These are phyloP conservation scores for Neonectria coccinea DNA, from an alignment of 2,329 filamentous ascomycete genomes.

Conservation along the genomic window DNA sequence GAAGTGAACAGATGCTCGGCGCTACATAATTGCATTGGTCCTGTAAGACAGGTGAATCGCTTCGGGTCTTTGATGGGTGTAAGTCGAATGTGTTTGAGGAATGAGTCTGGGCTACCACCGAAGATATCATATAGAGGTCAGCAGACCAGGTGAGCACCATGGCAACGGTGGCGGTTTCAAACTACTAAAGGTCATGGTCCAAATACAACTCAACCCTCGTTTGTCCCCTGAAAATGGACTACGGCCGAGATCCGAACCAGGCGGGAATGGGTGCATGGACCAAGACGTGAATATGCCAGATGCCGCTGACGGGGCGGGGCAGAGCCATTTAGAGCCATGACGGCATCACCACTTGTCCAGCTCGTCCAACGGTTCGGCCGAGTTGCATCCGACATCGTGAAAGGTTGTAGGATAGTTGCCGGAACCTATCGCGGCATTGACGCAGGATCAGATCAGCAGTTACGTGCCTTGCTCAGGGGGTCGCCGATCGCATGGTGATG, in stretches of 20 bases:
- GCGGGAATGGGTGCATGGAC: neutral
- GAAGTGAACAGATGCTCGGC: no score
- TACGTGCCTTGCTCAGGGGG: neutral
- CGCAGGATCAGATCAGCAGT: neutral
- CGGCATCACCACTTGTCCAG: neutral
- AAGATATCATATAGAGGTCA: no score
- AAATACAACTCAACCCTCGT: no score
- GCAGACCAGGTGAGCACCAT: no score
- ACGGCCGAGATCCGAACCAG: neutral
- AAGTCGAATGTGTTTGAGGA: no score
- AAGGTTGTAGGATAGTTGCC: neutral
- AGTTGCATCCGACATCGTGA: neutral
- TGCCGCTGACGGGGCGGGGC: neutral
- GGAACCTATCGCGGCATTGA: neutral
- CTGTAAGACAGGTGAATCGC: no score
- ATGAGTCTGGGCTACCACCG: no score
- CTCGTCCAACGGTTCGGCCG: neutral
- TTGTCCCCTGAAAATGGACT: neutral
- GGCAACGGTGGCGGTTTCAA: no score
- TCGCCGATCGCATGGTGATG: no score
- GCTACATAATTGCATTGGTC: no score
- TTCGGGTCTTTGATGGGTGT: no score
- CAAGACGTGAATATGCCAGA: neutral
- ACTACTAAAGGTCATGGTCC: no score
- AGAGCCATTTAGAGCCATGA: neutral